Evolutionary conservation across 257 asterid genomes (phyloP).

Genomic region (Primulina tabacum): DNA sequence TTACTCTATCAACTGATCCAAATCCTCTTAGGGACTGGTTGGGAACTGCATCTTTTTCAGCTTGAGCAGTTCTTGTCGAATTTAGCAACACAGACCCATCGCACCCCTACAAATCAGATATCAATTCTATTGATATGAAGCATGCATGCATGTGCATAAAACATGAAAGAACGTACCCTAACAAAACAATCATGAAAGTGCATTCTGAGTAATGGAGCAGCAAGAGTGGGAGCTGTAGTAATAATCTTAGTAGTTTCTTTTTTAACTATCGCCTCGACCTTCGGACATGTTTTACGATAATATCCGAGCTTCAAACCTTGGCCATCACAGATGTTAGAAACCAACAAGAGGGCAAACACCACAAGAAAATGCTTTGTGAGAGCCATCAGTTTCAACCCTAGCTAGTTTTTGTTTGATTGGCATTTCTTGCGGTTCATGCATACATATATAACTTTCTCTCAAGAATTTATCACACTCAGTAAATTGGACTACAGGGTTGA

Average conservation of each 20-base stretch:
- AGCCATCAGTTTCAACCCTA: constrained; percentile 33
- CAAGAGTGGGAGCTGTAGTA: constrained; percentile 42
- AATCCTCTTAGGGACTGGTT: constrained; percentile 49
- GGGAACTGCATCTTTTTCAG: constrained; percentile 57
- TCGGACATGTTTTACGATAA: constrained; percentile 46
- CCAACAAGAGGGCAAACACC: constrained; percentile 25
- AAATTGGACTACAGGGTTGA: no score
- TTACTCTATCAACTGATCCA: constrained; percentile 50
- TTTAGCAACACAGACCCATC: constrained; percentile 61
- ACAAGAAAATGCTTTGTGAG: constrained; percentile 24
- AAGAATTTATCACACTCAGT: no score
- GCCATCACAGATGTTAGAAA: constrained; percentile 32
- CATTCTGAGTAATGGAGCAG: constrained; percentile 62
- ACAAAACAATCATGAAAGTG: constrained; percentile 83
- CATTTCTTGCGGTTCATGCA: background rate
- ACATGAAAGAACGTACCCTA: constrained; percentile 35
- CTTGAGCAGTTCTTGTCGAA: constrained; percentile 30
- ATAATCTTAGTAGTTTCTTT: constrained; percentile 36
- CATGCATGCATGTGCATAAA: background rate
- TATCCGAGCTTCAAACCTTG: constrained; percentile 29
- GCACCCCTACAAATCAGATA: constrained; percentile 48
- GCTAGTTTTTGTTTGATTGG: constrained; percentile 11
- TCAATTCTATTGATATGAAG: no score
- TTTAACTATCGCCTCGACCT: constrained; percentile 46
- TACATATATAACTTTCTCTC: background rate